phyloP scores from a whole-genome alignment of 768 basidiomycete genomes.

The Trametes coccinea region DNA sequence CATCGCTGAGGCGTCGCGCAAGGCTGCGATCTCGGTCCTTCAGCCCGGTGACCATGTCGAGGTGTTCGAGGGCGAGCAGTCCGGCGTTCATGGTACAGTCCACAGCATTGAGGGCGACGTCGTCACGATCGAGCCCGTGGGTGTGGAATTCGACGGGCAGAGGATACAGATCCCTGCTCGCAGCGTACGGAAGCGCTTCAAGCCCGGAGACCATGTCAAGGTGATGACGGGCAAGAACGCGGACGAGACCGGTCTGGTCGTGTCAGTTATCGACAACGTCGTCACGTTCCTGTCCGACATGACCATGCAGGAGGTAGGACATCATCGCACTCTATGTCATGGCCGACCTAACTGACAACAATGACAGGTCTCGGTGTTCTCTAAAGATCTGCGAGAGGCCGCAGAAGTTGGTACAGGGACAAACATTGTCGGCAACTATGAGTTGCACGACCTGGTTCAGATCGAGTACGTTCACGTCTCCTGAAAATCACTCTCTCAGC shows the following conservation, averaged over 20 bases:
- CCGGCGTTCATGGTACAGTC: constrained; percentile 89
- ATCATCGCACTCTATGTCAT: neutral
- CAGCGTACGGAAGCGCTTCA: constrained; percentile 93
- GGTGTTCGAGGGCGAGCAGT: constrained; percentile 95
- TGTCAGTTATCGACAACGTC: constrained; percentile 85
- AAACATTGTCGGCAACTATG: constrained; percentile 89
- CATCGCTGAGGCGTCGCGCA: constrained; percentile 90
- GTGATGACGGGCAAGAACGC: constrained; percentile 94
- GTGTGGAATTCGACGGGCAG: constrained; percentile 83
- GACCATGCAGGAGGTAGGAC: constrained; percentile 86
- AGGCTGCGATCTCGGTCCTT: constrained; percentile 89
- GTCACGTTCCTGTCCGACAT: constrained; percentile 98
- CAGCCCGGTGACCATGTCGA: constrained; percentile 98
- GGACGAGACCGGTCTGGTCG: constrained; percentile 95
- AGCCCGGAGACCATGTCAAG: constrained; percentile 97
- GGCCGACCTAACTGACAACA: neutral
- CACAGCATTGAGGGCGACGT: constrained; percentile 87
- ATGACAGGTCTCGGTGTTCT: constrained; percentile 88
- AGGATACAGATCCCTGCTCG: constrained; percentile 84
- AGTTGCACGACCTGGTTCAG: constrained; percentile 94
- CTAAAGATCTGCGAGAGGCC: constrained; percentile 94
- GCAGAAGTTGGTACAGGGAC: constrained; percentile 95
- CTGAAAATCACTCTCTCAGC: constrained; percentile 6
- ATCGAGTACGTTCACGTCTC: constrained; percentile 69
- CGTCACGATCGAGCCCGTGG: constrained; percentile 78